phyloP scores from a whole-genome alignment of 768 basidiomycete species.

The Hypholoma fasciculare region DNA sequence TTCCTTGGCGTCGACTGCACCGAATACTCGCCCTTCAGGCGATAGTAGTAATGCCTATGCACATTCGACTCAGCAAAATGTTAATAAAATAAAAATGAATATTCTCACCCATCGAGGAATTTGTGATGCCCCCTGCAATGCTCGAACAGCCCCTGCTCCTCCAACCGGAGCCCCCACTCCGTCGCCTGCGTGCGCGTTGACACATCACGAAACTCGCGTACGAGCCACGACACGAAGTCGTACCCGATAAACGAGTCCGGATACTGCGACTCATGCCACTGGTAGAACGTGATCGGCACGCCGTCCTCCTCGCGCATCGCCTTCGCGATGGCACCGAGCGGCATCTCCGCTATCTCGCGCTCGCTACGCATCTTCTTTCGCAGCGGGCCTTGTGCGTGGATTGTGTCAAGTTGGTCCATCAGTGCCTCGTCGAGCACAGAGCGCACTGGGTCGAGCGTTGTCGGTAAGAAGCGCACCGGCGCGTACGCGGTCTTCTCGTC shows the following conservation, averaged over 20 bases:
- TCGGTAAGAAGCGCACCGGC: conserved; percentile 78
- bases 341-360: conserved; percentile 67
- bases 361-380: conserved; percentile 83
- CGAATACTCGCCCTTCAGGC: conserved; percentile 74
- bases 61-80: conserved; percentile 2
- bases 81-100: background rate
- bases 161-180: conserved; percentile 76
- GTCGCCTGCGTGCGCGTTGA: conserved; percentile 77
- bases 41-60: conserved; percentile 84
- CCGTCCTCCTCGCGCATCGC: conserved; percentile 87
- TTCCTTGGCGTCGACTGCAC: conserved; percentile 62
- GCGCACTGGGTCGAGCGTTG: conserved; percentile 79
- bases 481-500: conserved; percentile 53
- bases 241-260: conserved; percentile 86
- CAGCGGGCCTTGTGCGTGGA: conserved; percentile 73
- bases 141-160: conserved; percentile 83
- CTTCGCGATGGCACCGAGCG: conserved; percentile 65
- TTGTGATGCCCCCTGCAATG: conserved; percentile 79
- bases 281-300: conserved; percentile 78
- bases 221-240: conserved; percentile 89
- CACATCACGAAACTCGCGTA: conserved; percentile 89
- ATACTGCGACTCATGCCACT: conserved; percentile 77
- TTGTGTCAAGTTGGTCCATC: conserved; percentile 78
- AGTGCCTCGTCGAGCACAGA: conserved; percentile 80
- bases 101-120: conserved; percentile 82